Evolutionary conservation across 1,284 basidiomycete genomes (phyloP), one percentile per base, ranked within the genome.

Genomic region (Fistulinella cinereoalba): DNA sequence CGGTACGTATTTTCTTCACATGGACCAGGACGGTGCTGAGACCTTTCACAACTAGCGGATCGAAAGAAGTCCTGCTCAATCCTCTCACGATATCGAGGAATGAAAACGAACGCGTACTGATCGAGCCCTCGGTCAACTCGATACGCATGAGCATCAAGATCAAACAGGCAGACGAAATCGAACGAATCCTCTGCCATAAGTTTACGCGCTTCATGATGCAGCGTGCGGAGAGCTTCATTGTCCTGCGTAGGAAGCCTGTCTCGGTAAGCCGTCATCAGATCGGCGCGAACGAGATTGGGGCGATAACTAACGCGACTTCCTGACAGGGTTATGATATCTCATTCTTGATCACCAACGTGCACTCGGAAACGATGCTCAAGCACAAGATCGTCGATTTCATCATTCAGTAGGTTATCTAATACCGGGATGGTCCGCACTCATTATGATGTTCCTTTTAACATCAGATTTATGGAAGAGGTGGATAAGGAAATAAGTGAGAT

Each of bases 151-250:
- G 87, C 67, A 98, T 99, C 73, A 91, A 86, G 71, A 98, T 99
- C 70, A 99, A 99, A 71, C 97, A 99, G 67, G 95, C 97, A 23
- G 97, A 99, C 70, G 97, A 99, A 72, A 97, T 97, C 56, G 97
- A 99, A 69, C 83, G 89, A 50, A 97, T 99, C 57, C 74, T 99
- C 36, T 97, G 93, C 64, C 92, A 97, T 74, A 95, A 98, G 70
- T 98, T 99, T 68, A 97, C 94, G n/a, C 80, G 97, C 39, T 99
- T 99, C 76, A 88, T 99, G 85, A 98, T 94, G 88, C 93, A 96
- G 74, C 78, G 97, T 41, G 97, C 97, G 16, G 97, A 99, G 73
- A 90, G 83, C 68, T 99, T 99, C 67, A 83, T 99, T 46, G 92
- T 99, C 56, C 77, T 99, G 60, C 81, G 97, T 64, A 79, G 97